phyloP scores from a whole-genome alignment of 805 yeast genomes.

The Candida easanensis region DNA sequence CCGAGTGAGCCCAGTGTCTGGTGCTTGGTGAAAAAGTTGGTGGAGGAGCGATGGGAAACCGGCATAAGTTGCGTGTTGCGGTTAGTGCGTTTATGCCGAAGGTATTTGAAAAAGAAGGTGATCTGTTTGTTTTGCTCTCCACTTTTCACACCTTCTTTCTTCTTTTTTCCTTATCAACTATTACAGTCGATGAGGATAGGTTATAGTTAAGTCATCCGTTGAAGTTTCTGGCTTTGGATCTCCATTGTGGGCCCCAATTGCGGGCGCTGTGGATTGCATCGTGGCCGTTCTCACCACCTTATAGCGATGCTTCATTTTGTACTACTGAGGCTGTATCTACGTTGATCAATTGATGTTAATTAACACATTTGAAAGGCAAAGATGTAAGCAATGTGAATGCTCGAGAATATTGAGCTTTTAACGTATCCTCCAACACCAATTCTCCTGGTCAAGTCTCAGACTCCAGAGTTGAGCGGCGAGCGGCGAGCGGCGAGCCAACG shows the following conservation, averaged over 20 bases:
- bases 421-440: no score
- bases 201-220: constrained; percentile 34
- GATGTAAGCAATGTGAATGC: no score
- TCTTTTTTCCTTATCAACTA: constrained; percentile 45
- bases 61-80: background rate
- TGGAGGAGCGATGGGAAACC: background rate
- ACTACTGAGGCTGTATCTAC: constrained; percentile 33
- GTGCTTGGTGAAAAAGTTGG: background rate
- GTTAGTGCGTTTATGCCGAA: background rate
- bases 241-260: no score
- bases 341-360: constrained; percentile 14
- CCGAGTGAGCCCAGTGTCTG: background rate
- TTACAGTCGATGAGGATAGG: constrained; percentile 57
- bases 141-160: background rate
- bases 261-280: constrained; percentile 55
- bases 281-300: constrained; percentile 51
- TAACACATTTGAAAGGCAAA: no score
- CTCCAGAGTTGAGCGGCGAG: no score
- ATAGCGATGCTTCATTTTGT: constrained; percentile 37
- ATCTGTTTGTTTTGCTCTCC: background rate
- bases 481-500: no score
- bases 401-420: no score
- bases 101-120: background rate
- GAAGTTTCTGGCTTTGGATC: constrained; percentile 27
- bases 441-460: no score